These are phyloP conservation scores for Austroboletus eburneus DNA, from an alignment of 768 basidiomycete genomes.

Conservation along the genomic window DNA sequence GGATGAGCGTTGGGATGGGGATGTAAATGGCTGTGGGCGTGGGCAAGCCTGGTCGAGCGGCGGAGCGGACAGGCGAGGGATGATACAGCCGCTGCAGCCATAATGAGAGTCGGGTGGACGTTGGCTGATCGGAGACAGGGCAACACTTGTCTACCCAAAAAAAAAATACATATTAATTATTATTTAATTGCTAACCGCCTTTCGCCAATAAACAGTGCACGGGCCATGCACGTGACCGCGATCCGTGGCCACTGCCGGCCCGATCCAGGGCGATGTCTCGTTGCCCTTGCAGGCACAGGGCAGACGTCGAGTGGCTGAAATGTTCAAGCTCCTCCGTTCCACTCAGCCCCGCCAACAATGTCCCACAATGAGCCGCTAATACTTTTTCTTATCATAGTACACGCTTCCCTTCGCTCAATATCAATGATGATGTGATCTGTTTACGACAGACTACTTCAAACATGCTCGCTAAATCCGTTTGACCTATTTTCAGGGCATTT, in stretches of 20 bases:
- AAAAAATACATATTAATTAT: conserved; percentile 3
- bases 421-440: not conserved
- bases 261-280: not conserved
- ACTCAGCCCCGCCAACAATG: conserved; percentile 1
- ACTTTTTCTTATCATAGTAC: not conserved
- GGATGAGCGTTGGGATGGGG: conserved; percentile 1
- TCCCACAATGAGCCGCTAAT: not conserved
- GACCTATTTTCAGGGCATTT: conserved; percentile 4
- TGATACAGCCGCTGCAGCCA: conserved; percentile 29
- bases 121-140: conserved; percentile 12
- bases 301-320: too few species aligned
- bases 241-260: too few species aligned
- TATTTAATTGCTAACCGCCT: too few species aligned
- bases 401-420: conserved; percentile 3
- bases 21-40: conserved; percentile 11
- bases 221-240: conserved; percentile 26
- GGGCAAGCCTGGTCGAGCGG: conserved; percentile 26
- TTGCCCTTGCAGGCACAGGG: not conserved
- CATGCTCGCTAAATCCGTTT: conserved; percentile 12
- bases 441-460: conserved; percentile 7
- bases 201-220: conserved; percentile 23
- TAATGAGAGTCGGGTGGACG: conserved; percentile 19
- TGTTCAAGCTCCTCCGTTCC: too few species aligned
- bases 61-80: conserved; percentile 28
- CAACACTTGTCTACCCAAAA: not conserved